Conservation (phyloP, 2,329 filamentous ascomycete genomes). For the Xylariales sp. region DNA sequence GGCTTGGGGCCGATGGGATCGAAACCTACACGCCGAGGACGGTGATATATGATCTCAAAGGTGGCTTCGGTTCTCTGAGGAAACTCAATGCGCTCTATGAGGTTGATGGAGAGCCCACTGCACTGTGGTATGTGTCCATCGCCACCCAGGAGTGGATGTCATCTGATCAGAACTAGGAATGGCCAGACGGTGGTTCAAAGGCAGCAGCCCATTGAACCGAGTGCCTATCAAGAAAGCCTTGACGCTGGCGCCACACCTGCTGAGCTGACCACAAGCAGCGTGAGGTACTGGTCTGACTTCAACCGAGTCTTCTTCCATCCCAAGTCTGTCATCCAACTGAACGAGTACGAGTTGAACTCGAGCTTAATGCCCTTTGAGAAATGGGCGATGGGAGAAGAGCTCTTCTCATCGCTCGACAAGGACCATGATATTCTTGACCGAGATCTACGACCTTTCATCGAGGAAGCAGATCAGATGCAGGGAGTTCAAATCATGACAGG, state of each 20-base stretch:
- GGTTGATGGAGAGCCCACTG: conserved; percentile 27
- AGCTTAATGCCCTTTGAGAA: conserved; percentile 77
- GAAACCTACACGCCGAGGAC: conserved; percentile 92
- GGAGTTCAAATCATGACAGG: conserved; percentile 73
- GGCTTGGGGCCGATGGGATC: conserved; percentile 73
- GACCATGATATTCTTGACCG: conserved; percentile 85
- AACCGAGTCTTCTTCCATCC: conserved; percentile 91
- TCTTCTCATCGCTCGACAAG: conserved; percentile 68
- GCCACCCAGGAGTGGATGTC: neutral
- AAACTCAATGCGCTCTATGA: conserved; percentile 89
- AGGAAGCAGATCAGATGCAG: conserved; percentile 91
- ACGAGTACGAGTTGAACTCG: conserved; percentile 81
- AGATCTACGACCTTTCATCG: conserved; percentile 82
- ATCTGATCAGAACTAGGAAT: conserved; percentile 42
- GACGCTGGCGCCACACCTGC: conserved; percentile 64
- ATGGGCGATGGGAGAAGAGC: conserved; percentile 67
- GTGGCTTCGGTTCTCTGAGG: conserved; percentile 81
- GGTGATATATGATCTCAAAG: conserved; percentile 92
- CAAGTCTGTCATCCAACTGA: conserved; percentile 77
- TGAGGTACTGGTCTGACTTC: conserved; percentile 98
- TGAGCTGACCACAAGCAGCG: conserved; percentile 60
- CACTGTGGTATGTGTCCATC: conserved; percentile 32
- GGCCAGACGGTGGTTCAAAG: conserved; percentile 64
- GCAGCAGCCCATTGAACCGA: conserved; percentile 62
- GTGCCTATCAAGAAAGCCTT: conserved; percentile 73